A percentile compares a stretch with the other conserved stretches of the same genome.
Conservation (phyloP, 352 stramenopile genomes). For the Peronospora destructor region DNA sequence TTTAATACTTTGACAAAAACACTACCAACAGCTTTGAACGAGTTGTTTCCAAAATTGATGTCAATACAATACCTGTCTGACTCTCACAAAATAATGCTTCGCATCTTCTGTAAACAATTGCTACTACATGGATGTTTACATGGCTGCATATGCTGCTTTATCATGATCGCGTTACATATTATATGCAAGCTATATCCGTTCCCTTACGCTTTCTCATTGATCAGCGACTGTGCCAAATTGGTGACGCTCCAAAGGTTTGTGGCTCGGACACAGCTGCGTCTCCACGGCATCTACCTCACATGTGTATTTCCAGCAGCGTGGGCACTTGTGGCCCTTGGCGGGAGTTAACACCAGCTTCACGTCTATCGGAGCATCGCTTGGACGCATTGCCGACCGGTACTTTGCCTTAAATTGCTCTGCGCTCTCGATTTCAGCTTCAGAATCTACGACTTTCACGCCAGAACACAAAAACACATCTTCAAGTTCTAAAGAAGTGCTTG, state of each 20-base stretch:
- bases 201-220: conserved; percentile 29
- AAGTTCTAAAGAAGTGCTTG: conserved; percentile 30
- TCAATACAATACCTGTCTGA: too few relatives aligned
- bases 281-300: conserved; percentile 46
- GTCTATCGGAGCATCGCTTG: conserved; percentile 38
- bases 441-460: conserved; percentile 35
- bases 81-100: too few relatives aligned
- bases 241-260: conserved; percentile 41
- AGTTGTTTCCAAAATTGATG: too few relatives aligned
- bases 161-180: too few relatives aligned
- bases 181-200: too few relatives aligned
- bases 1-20: too few relatives aligned
- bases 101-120: too few relatives aligned
- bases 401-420: conserved; percentile 28
- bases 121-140: too few relatives aligned
- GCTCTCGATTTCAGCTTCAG: conserved; percentile 33
- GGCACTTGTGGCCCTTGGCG: conserved; percentile 78
- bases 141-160: too few relatives aligned
- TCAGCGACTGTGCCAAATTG: conserved; percentile 40
- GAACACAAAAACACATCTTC: conserved; percentile 75
- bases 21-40: too few relatives aligned
- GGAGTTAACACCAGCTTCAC: conserved; percentile 50
- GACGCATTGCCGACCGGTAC: conserved; percentile 27
- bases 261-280: conserved; percentile 41
- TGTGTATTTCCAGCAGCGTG: conserved; percentile 84